Evolutionary conservation across 495 filamentous ascomycete species (phyloP).

Genomic region (Penicillium silybi): DNA sequence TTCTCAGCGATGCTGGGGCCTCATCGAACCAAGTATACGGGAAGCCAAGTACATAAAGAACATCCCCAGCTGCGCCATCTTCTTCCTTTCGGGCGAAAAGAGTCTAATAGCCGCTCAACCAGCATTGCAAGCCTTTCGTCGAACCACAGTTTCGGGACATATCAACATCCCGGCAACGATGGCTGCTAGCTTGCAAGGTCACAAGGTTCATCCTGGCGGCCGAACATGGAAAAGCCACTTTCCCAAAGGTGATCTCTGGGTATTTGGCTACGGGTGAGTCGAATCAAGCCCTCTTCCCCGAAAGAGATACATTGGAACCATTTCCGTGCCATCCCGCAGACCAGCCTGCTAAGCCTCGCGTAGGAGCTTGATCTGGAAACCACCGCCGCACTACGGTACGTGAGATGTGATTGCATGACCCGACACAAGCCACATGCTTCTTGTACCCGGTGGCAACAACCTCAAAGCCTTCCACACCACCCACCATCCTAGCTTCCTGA

Average conservation of each 20-base stretch:
- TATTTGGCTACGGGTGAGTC: constrained; percentile 86
- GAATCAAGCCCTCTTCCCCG: not conserved
- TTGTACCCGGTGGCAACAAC: not conserved
- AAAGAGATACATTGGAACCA: not conserved
- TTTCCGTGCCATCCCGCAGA: not conserved
- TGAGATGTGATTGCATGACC: not conserved
- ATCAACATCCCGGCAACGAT: constrained; percentile 11
- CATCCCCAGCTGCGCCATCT: not conserved
- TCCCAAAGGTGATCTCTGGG: constrained; percentile 66
- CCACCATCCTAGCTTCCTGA: not conserved
- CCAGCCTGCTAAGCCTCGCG: not conserved
- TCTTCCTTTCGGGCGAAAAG: not conserved
- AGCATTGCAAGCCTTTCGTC: not conserved
- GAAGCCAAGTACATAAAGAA: not conserved
- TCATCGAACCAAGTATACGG: not conserved
- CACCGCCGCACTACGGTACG: constrained; percentile 90
- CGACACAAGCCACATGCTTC: not conserved
- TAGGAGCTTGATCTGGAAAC: constrained; percentile 98
- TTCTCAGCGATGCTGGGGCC: constrained; percentile 6
- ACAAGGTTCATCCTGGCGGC: constrained; percentile 27
- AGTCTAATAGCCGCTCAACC: not conserved
- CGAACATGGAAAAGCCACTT: constrained; percentile 44
- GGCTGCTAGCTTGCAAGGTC: constrained; percentile 21
- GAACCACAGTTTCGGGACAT: not conserved
- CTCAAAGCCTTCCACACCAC: too few relatives aligned